A percentile compares a stretch with the other conserved stretches of the same genome.
Evolutionary conservation across 2,329 filamentous ascomycete genomes (phyloP).

Genomic region (Colletotrichum destructivum): DNA sequence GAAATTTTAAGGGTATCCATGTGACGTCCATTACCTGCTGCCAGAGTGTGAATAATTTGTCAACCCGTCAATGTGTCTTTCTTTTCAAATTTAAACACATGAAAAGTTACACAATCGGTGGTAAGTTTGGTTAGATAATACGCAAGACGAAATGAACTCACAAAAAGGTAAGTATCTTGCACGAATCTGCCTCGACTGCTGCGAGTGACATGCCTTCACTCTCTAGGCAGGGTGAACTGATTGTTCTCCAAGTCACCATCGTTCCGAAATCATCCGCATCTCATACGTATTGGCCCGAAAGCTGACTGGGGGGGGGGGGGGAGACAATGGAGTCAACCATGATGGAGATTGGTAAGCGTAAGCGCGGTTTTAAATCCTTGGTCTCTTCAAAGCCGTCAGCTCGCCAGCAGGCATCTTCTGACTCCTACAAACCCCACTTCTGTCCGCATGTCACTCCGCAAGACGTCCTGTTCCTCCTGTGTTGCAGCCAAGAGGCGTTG

Average conservation of each 20-base stretch:
- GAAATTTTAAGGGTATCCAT: no score
- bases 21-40: no score
- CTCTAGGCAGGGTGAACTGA: no score
- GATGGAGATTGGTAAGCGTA: background rate
- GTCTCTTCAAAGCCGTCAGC: background rate
- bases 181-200: no score
- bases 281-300: background rate
- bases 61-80: no score
- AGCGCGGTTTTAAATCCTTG: background rate
- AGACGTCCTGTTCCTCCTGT: conserved; percentile 23
- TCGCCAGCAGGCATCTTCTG: background rate
- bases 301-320: background rate
- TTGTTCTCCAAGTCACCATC: no score
- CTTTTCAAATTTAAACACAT: no score
- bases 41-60: no score
- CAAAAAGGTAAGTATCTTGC: no score
- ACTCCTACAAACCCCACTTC: background rate
- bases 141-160: no score
- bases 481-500: conserved; percentile 32
- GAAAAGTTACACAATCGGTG: no score
- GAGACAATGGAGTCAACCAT: background rate
- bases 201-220: background rate
- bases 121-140: no score
- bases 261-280: background rate
- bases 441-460: conserved; percentile 38